Percentiles rank a stretch among this genome's conserved stretches.
Conservation (phyloP, 2,329 filamentous ascomycete species). For the Ophiostoma ulmi region DNA sequence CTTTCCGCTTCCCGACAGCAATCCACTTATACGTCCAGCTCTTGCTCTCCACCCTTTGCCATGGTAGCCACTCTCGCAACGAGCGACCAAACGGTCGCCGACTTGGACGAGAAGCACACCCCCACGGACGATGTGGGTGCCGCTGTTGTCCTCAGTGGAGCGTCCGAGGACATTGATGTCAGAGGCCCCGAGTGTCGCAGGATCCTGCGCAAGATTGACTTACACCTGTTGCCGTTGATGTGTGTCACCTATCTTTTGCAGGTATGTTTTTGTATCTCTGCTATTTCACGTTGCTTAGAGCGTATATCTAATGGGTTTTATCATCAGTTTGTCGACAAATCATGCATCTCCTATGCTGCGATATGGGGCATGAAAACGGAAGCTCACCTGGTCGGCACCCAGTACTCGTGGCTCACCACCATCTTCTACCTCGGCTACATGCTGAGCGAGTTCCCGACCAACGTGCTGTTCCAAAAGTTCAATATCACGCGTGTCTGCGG, state of each 20-base stretch:
- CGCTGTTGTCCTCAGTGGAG: not conserved
- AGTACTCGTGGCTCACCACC: not conserved
- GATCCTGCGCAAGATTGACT: not conserved
- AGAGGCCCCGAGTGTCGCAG: not conserved
- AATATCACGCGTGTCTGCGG: not conserved
- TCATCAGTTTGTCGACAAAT: not conserved
- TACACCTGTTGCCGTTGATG: not conserved
- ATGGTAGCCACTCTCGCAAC: not conserved
- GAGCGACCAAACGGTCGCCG: not conserved
- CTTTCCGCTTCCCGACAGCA: not conserved
- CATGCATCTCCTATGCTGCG: not conserved
- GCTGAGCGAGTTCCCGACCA: not conserved
- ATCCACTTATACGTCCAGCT: not conserved
- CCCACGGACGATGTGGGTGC: not conserved
- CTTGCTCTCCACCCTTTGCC: not conserved
- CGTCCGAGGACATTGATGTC: not conserved
- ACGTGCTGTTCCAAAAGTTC: not conserved
- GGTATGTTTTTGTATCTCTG: not conserved
- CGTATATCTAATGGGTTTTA: too few relatives aligned
- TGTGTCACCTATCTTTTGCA: not conserved
- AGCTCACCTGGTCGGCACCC: not conserved
- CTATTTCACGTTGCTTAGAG: not conserved
- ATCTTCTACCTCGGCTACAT: conserved; percentile 2
- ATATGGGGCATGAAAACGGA: not conserved
- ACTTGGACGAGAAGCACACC: not conserved